These are phyloP conservation scores for Aspergillus novoparasiticus DNA, from an alignment of 2,329 filamentous ascomycete species.

Conservation along the genomic window DNA sequence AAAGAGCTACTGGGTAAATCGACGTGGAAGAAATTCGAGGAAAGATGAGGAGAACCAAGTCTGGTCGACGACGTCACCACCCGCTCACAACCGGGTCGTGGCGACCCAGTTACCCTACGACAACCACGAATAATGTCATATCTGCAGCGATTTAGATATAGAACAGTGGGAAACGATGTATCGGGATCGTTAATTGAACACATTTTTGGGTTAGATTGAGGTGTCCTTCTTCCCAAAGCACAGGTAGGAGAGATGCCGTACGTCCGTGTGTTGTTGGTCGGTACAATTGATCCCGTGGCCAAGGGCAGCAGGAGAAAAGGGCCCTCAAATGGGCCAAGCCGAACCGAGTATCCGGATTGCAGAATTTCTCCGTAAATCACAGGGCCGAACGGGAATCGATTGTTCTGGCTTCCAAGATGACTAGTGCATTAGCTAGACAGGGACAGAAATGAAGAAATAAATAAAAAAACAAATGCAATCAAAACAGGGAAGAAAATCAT, in stretches of 20 bases:
- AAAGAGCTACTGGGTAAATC: background rate
- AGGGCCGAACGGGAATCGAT: constrained; percentile 11
- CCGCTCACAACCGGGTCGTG: constrained; percentile 5
- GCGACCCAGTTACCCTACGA: background rate
- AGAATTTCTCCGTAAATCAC: constrained; percentile 29
- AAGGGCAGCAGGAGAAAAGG: background rate
- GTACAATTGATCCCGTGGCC: constrained; percentile 19
- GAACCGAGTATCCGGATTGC: constrained; percentile 17
- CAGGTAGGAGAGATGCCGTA: background rate
- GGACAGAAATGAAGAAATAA: background rate
- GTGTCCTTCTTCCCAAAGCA: background rate
- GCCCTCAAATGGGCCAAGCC: constrained; percentile 12
- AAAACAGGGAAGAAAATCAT: background rate
- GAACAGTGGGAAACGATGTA: background rate
- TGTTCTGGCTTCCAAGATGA: constrained; percentile 2
- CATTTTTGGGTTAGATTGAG: background rate
- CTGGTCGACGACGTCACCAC: constrained; percentile 21
- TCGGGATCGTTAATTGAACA: background rate
- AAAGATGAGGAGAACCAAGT: background rate
- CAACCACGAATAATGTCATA: background rate
- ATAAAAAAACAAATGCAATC: background rate
- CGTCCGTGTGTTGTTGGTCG: constrained; percentile 5
- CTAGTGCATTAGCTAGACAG: background rate
- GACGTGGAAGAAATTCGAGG: background rate
- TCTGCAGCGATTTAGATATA: background rate